Percentiles rank a stretch among this genome's conserved stretches.
Evolutionary conservation across 352 stramenopile genomes (phyloP).

Genomic region (Phytophthora idaei): DNA sequence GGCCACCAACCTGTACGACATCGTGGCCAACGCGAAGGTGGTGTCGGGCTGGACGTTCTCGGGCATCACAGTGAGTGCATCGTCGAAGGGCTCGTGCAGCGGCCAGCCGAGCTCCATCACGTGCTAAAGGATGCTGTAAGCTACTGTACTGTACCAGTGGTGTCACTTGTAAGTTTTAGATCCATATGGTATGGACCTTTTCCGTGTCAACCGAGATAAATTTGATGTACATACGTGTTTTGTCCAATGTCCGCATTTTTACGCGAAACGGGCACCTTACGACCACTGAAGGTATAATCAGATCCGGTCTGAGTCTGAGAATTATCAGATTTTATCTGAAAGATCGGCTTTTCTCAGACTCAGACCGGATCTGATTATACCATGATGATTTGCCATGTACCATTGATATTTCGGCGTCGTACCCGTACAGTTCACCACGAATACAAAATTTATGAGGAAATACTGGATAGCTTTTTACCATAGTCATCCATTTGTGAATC

Average conservation of each 20-base stretch:
- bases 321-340: too few relatives aligned
- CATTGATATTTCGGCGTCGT: too few relatives aligned
- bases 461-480: too few relatives aligned
- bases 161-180: not conserved
- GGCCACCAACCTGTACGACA: conserved; percentile 35
- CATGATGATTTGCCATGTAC: too few relatives aligned
- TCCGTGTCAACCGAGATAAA: not conserved
- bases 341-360: too few relatives aligned
- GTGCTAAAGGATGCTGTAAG: conserved; percentile 13
- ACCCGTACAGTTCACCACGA: too few relatives aligned
- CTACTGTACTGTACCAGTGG: not conserved
- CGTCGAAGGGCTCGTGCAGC: conserved; percentile 15
- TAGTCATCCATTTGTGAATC: too few relatives aligned
- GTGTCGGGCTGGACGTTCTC: not conserved
- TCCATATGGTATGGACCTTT: not conserved
- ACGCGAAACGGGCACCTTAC: too few relatives aligned
- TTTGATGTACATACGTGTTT: not conserved
- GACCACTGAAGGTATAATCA: too few relatives aligned
- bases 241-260: not conserved
- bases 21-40: conserved; percentile 1
- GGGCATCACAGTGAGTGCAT: not conserved
- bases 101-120: conserved; percentile 21
- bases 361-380: too few relatives aligned
- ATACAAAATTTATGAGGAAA: too few relatives aligned
- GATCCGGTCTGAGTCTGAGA: too few relatives aligned